phyloP scores from a whole-genome alignment of 2,329 filamentous ascomycete genomes.

The Fusarium austroafricanum region DNA sequence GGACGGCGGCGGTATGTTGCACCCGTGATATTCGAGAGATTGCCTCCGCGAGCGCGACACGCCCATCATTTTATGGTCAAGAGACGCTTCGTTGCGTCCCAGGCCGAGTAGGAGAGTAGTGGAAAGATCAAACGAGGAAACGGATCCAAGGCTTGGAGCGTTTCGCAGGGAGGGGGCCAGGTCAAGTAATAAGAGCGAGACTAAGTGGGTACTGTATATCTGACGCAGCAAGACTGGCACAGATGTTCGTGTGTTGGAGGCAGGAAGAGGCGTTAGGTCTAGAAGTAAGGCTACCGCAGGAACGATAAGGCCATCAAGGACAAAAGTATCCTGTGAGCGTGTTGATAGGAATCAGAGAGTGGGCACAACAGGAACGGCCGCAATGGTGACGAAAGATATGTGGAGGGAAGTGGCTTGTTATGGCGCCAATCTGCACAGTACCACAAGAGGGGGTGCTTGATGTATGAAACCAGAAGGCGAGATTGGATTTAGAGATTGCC shows the following conservation, averaged over 20 bases:
- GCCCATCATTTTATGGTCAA: slow-evolving; percentile 55
- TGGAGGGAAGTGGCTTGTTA: slow-evolving; percentile 36
- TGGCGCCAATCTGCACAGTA: slow-evolving; percentile 20
- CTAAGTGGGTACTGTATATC: slow-evolving; percentile 30
- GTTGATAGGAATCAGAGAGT: slow-evolving; percentile 9
- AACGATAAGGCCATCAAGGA: slow-evolving; percentile 27
- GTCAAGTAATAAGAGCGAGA: slow-evolving; percentile 41
- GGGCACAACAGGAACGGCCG: slow-evolving; percentile 11
- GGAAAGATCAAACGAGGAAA: slow-evolving; percentile 16
- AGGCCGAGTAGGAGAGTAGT: slow-evolving; percentile 26
- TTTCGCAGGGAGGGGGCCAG: slow-evolving; percentile 31
- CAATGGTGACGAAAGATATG: slow-evolving; percentile 22
- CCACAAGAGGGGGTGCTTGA: slow-evolving; percentile 5
- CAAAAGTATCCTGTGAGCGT: slow-evolving; percentile 18
- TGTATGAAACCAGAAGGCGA: not conserved
- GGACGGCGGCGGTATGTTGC: slow-evolving; percentile 57
- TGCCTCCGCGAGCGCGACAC: slow-evolving; percentile 59
- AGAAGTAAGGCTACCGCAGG: slow-evolving; percentile 40
- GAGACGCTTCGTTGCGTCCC: slow-evolving; percentile 37
- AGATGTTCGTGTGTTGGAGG: slow-evolving; percentile 40
- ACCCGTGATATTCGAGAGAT: slow-evolving; percentile 58
- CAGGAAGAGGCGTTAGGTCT: slow-evolving; percentile 42
- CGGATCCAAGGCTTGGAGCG: slow-evolving; percentile 19
- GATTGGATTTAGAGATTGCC: slow-evolving; percentile 22
- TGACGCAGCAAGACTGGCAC: slow-evolving; percentile 35